Conservation (phyloP, 768 basidiomycete genomes). For the Lactarius sp. region DNA sequence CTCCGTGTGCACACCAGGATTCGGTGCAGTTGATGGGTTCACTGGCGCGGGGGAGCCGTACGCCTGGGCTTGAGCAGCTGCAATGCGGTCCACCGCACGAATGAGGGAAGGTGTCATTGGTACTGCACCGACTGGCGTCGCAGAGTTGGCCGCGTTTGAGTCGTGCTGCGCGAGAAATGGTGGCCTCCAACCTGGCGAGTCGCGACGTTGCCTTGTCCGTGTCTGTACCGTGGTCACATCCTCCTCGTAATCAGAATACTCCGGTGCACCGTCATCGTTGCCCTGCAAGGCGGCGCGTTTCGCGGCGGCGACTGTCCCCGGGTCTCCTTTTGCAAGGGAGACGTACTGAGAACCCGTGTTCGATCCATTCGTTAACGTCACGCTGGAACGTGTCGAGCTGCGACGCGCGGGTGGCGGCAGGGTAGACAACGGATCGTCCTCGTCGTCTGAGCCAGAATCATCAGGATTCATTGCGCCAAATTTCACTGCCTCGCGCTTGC, state of each 20-base stretch:
- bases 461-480: slow-evolving; percentile 33
- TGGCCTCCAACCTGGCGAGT: slow-evolving; percentile 43
- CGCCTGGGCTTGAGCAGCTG: slow-evolving; percentile 41
- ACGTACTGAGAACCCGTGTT: slow-evolving; percentile 9
- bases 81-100: slow-evolving; percentile 55
- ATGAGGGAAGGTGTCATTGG: slow-evolving; percentile 63
- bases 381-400: slow-evolving; percentile 25
- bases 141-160: slow-evolving; percentile 3
- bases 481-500: slow-evolving; percentile 41
- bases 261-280: slow-evolving; percentile 22
- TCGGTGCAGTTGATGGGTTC: neutral
- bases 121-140: slow-evolving; percentile 37
- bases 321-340: slow-evolving; percentile 25
- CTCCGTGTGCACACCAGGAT: neutral
- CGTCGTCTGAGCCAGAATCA: slow-evolving; percentile 45
- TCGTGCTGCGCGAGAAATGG: slow-evolving; percentile 44
- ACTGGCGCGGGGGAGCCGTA: neutral
- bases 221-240: slow-evolving; percentile 28
- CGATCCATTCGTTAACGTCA: slow-evolving; percentile 28
- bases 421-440: slow-evolving; percentile 31
- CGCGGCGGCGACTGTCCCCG: slow-evolving; percentile 21
- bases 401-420: slow-evolving; percentile 20
- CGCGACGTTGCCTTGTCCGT: slow-evolving; percentile 8
- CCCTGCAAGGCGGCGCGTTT: slow-evolving; percentile 9
- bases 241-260: slow-evolving; percentile 35